These are phyloP conservation scores for Cercospora sesami DNA, from an alignment of 2,329 filamentous ascomycete species.

Conservation along the genomic window DNA sequence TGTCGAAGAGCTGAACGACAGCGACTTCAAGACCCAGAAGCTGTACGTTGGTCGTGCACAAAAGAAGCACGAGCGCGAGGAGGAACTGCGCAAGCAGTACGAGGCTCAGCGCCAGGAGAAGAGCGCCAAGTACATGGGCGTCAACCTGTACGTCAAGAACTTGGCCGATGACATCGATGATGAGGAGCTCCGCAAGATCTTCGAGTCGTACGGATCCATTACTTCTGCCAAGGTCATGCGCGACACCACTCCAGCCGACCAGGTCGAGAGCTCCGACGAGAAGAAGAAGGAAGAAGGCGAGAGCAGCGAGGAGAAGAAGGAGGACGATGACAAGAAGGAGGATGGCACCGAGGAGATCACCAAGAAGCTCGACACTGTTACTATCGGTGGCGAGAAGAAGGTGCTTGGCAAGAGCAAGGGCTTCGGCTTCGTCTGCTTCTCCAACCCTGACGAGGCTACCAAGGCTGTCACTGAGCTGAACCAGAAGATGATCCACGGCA, in stretches of 20 bases:
- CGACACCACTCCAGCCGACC: slow-evolving; percentile 63
- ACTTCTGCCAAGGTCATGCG: slow-evolving; percentile 99
- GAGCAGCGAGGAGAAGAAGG: slow-evolving; percentile 51
- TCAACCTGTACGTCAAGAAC: slow-evolving; percentile 99
- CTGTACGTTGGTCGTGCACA: slow-evolving; percentile 97
- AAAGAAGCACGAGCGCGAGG: slow-evolving; percentile 99
- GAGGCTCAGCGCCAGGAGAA: slow-evolving; percentile 97
- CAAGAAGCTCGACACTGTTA: slow-evolving; percentile 54
- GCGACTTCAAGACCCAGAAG: slow-evolving; percentile 90
- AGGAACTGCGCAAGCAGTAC: slow-evolving; percentile 98
- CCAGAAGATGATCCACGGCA: slow-evolving; percentile 96
- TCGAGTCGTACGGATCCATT: slow-evolving; percentile 87
- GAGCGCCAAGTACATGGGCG: slow-evolving; percentile 98
- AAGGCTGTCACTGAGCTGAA: slow-evolving; percentile 99
- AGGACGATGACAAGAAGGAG: slow-evolving; percentile 56
- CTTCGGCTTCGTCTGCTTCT: slow-evolving; percentile 99
- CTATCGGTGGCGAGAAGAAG: slow-evolving; percentile 61
- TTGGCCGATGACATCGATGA: slow-evolving; percentile 95
- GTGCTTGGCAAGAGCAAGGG: slow-evolving; percentile 96
- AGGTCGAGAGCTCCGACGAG: slow-evolving; percentile 41
- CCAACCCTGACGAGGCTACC: slow-evolving; percentile 97
- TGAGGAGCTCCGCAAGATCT: slow-evolving; percentile 93
- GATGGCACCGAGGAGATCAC: slow-evolving; percentile 50
- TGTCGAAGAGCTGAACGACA: slow-evolving; percentile 88
- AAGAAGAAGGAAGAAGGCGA: slow-evolving; percentile 54